Conservation (phyloP, 208 protist species). For the Phytomonas sp. region DNA sequence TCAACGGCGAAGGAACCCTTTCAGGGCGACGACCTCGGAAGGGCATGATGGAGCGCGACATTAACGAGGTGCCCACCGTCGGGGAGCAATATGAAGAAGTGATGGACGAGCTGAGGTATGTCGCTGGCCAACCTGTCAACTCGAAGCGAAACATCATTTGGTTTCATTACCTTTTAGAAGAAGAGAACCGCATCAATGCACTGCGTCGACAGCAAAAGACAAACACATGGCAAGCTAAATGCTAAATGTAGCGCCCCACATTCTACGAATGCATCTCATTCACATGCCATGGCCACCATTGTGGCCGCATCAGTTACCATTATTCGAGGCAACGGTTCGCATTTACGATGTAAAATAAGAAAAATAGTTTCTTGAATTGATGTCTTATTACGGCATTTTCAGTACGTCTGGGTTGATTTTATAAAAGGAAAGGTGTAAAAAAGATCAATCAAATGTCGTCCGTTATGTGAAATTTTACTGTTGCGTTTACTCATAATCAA, state of each 20-base stretch:
- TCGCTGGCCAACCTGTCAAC: conserved; percentile 52
- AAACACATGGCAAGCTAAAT: not conserved
- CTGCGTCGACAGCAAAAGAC: conserved; percentile 30
- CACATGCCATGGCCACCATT: not conserved
- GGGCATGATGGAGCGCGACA: conserved; percentile 17
- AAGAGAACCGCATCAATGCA: conserved; percentile 43
- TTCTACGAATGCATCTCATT: not conserved
- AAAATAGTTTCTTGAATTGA: not conserved
- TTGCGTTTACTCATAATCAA: not conserved
- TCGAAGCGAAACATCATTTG: conserved; percentile 77
- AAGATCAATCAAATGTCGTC: not conserved
- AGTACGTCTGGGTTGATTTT: not conserved
- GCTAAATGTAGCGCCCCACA: not conserved
- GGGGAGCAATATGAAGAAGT: conserved; percentile 57
- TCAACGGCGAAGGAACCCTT: conserved; percentile 8
- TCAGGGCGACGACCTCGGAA: conserved; percentile 1
- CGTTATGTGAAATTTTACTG: not conserved
- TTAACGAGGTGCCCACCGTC: conserved; percentile 29
- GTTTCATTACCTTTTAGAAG: conserved; percentile 65
- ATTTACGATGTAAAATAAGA: not conserved
- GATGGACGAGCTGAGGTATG: conserved; percentile 66
- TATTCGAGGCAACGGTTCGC: not conserved
- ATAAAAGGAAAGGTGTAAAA: conserved; percentile 2
- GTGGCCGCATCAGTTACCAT: not conserved
- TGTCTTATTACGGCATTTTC: not conserved